A percentile compares a stretch with the other conserved stretches of the same genome.
Evolutionary conservation across 75 land plant genomes (phyloP).

Genomic region (Ceratopteris richardii): DNA sequence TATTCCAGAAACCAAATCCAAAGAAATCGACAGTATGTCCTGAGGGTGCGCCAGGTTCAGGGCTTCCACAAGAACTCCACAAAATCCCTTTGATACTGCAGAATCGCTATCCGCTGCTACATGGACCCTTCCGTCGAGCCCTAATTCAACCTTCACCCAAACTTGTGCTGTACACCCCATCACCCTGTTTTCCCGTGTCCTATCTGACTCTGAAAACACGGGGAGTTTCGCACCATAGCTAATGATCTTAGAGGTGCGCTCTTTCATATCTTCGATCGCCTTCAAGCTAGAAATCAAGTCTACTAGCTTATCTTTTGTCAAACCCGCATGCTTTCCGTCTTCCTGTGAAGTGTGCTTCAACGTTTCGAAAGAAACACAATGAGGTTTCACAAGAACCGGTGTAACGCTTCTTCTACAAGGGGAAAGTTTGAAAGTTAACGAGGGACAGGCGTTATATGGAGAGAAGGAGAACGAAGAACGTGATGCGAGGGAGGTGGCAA

Average conservation of each 20-base stretch:
- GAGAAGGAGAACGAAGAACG: no score
- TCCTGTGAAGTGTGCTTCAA: no score
- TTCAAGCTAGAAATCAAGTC: no score
- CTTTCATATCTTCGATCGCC: conserved; percentile 34
- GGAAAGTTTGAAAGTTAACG: no score
- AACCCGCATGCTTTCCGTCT: no score
- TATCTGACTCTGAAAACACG: conserved; percentile 31
- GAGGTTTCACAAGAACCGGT: no score
- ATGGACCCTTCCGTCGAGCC: conserved; percentile 36
- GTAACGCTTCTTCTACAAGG: no score
- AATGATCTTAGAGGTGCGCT: conserved; percentile 43
- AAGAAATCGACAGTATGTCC: conserved; percentile 51
- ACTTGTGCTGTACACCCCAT: conserved; percentile 95
- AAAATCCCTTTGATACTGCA: conserved; percentile 75
- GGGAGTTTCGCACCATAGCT: conserved; percentile 49
- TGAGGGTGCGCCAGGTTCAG: conserved; percentile 61
- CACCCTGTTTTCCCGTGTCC: conserved; percentile 52
- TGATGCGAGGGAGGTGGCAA: no score
- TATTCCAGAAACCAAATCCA: conserved; percentile 44
- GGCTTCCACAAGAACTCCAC: conserved; percentile 51
- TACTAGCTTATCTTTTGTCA: no score
- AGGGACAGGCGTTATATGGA: no score
- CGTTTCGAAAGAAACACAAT: no score
- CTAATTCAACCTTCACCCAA: conserved; percentile 55
- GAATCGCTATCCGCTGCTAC: conserved; percentile 82